A percentile compares a stretch with the other conserved stretches of the same genome.
Evolutionary conservation across 2,329 filamentous ascomycete species (phyloP).

Genomic region (Talaromyces sp.): DNA sequence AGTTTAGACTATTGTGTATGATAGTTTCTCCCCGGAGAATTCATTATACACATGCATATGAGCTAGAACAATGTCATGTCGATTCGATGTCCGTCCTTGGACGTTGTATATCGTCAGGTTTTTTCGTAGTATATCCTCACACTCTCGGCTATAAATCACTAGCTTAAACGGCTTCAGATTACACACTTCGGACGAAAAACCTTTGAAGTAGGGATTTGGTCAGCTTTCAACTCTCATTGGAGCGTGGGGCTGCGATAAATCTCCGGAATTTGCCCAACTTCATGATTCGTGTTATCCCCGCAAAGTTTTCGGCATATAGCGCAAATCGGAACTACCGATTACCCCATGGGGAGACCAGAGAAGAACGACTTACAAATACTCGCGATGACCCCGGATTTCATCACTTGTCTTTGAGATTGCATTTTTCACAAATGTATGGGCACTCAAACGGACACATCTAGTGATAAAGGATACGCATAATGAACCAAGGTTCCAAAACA

Average conservation of each 20-base stretch:
- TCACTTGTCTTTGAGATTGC: not conserved
- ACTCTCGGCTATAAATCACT: not conserved
- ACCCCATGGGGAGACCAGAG: not conserved
- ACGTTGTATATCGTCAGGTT: not conserved
- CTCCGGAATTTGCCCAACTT: not conserved
- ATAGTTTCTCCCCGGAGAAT: not conserved
- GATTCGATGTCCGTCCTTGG: not conserved
- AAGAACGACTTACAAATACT: not conserved
- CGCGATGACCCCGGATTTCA: not conserved
- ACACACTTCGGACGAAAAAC: not conserved
- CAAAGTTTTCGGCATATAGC: not conserved
- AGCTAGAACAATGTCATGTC: not conserved
- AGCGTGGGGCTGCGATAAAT: not conserved
- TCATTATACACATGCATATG: not conserved
- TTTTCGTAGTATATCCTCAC: not conserved
- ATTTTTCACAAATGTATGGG: not conserved
- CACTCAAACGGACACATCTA: not conserved
- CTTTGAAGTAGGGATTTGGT: not conserved
- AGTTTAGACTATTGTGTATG: not conserved
- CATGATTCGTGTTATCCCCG: not conserved
- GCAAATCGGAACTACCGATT: not conserved
- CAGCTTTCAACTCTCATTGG: not conserved
- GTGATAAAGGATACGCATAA: not conserved
- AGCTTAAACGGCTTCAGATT: not conserved
- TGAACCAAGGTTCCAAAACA: not conserved